Evolutionary conservation across 2,329 filamentous ascomycete species (phyloP), one percentile per base, ranked within the genome.

Genomic region (Aspergillus eucalypticola): DNA sequence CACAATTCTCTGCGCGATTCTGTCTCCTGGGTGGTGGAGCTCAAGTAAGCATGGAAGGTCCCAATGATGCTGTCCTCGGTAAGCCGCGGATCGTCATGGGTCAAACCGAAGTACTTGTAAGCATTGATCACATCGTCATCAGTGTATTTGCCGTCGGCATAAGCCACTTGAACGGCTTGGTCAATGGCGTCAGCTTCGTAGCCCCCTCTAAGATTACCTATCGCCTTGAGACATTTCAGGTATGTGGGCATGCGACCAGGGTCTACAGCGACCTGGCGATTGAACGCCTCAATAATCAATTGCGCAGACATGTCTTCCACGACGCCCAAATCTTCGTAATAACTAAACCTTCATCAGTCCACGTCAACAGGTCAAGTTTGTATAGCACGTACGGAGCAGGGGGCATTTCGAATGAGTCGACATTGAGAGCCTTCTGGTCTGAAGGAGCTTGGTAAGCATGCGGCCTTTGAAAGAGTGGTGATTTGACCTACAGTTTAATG

Each of bases 291-390:
- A 27, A 81, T 75, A 17, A 91, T 75, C n/a, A 88, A 74, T 1
- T 76, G 69, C 67, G 90, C 86, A 5, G 84, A 81, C 72, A 90
- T 89, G 68, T 89, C 84, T 41, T 83, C 81, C 8, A 86, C 72
- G 13, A 82, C 82, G 21, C 89, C 89, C 21, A 91, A 77, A 63
- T 86, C 84, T 53, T 86, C 84, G 70, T 88, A 89, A 65, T 82
- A 79, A 44, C 81, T 81, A 67, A 10, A 39, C 39, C 15, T 8
- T 29, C 11, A 21, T 68, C 32, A 67, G 60, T 32, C 41, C 15
- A 29, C n/a, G 32, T 46, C 29, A 15, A 19, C 7, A n/a, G 27
- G 3, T 27, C 8, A 27, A 17, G 5, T 3, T n/a, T 10, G 55
- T 60, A n/a, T 32, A 42, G n/a, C 19, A 74, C 73, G 39, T 66